Base-by-base conservation (phyloP, 2,329 filamentous ascomycete species). In the Microsporum canis region DNA sequence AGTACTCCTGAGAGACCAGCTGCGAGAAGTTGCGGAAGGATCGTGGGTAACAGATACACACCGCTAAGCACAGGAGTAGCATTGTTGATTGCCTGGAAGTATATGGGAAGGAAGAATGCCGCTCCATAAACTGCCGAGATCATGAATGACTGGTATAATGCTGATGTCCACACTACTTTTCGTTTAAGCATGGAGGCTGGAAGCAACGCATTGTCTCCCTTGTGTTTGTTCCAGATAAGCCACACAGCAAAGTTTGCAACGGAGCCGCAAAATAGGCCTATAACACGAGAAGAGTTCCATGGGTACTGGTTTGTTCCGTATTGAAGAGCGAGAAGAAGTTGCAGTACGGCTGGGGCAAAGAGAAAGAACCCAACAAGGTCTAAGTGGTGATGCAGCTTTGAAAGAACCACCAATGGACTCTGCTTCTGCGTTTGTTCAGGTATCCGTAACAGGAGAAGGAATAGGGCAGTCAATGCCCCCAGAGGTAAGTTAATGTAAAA, bases 61-160 rank as follows among this genome's bases (percentile, higher is more conserved):
- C 76, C 76, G 58, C 73, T 75, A 62, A 74, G 69, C 4, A 74
- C 62, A 0, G 76, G 72, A 0, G 70, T 67, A 8, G 70, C 69
- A 8, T 71, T 68, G 29, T 67, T 69, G 6, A 78, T 71, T 3
- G 71, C 69, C 57, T 78, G 77, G 59, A 77, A 77, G 60, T 74
- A 78, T 1, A 76, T 68, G 3, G 72, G 65, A 14, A 75, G 64
- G 59, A 73, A 75, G 62, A 68, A 74, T 31, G 65, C 60, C 3
- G 65, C 66, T 5, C 66, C 43, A 47, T 47, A 47, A 8, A 23
- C 17, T 47, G 7, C n/a, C 23, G 17, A 17, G 8, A 47, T 23
- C 43, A 8, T 47, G 43, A 8, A 47, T 39, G 43, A 23, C 43
- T 23, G 43, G 43, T 23, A 27, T 3, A 27, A 47, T 47, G 5